phyloP scores from a whole-genome alignment of 441 rosid genomes.

The Populus trichocarpa region DNA sequence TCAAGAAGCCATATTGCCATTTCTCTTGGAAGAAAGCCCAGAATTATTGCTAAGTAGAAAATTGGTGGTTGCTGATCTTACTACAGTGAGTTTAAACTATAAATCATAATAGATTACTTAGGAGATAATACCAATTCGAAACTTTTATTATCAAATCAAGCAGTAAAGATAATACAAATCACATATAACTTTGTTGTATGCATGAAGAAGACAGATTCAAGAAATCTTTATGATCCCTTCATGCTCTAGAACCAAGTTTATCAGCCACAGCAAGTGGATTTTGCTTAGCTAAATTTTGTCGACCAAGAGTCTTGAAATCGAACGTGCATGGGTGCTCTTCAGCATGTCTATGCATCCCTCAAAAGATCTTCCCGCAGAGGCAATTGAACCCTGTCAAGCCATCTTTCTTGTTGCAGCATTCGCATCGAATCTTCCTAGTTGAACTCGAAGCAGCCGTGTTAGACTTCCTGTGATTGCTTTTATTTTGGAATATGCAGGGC shows the following conservation, averaged over 20 bases:
- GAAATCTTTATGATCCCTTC: not conserved
- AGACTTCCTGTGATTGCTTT: too few species aligned
- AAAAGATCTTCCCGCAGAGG: constrained; percentile 35
- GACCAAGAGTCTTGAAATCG: constrained; percentile 33
- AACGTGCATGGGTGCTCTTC: constrained; percentile 37
- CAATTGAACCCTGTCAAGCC: constrained; percentile 45
- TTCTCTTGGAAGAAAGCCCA: too few species aligned
- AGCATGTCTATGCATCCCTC: constrained; percentile 40
- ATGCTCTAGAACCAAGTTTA: constrained; percentile 16
- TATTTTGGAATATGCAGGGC: not conserved
- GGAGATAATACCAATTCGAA: not conserved
- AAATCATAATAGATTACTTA: not conserved
- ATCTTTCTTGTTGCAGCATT: constrained; percentile 34
- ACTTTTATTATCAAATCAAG: not conserved
- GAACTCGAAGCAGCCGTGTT: not conserved
- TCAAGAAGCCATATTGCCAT: too few species aligned
- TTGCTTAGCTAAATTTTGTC: constrained; percentile 17
- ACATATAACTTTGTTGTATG: not conserved
- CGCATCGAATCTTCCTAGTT: constrained; percentile 14
- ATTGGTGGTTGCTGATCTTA: too few species aligned
- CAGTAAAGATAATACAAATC: not conserved
- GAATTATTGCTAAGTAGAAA: too few species aligned
- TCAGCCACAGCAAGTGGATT: constrained; percentile 32
- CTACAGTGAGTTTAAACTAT: not conserved
- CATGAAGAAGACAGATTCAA: not conserved